These are phyloP conservation scores for Umbilicaria muhlenbergii DNA, from an alignment of 495 filamentous ascomycete species.

Conservation along the genomic window DNA sequence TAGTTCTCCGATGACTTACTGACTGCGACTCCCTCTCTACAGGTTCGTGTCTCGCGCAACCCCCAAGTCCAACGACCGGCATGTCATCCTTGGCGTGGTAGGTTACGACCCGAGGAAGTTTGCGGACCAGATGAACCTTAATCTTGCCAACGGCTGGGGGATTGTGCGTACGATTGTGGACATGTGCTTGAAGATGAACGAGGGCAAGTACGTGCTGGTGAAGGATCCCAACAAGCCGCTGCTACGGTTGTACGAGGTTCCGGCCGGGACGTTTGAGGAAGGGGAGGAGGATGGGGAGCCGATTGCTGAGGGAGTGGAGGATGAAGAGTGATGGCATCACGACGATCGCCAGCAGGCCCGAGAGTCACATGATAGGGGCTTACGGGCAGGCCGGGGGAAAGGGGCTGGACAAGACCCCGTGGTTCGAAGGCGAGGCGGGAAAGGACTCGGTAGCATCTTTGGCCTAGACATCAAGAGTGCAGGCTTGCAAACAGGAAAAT, in stretches of 20 bases:
- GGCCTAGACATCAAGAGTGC: no score
- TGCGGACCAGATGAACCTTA: conserved; percentile 93
- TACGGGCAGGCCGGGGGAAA: no score
- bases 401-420: no score
- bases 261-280: conserved; percentile 74
- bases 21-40: conserved; percentile 4
- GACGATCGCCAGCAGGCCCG: background rate
- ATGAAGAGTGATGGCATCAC: conserved; percentile 13
- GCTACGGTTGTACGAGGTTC: conserved; percentile 83
- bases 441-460: no score
- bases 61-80: conserved; percentile 74
- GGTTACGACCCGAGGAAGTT: conserved; percentile 97
- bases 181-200: conserved; percentile 45
- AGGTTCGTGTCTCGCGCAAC: conserved; percentile 89
- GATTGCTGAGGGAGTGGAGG: conserved; percentile 20
- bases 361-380: no score
- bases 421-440: no score
- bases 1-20: conserved; percentile 5
- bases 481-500: no score
- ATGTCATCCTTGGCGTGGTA: conserved; percentile 88
- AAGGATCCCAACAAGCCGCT: conserved; percentile 94
- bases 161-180: conserved; percentile 95
- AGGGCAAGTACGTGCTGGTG: conserved; percentile 50
- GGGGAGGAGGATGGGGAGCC: conserved; percentile 36
- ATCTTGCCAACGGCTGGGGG: conserved; percentile 93